Conservation (phyloP, 176 grass and related monocot genomes). For the Cocos nucifera region DNA sequence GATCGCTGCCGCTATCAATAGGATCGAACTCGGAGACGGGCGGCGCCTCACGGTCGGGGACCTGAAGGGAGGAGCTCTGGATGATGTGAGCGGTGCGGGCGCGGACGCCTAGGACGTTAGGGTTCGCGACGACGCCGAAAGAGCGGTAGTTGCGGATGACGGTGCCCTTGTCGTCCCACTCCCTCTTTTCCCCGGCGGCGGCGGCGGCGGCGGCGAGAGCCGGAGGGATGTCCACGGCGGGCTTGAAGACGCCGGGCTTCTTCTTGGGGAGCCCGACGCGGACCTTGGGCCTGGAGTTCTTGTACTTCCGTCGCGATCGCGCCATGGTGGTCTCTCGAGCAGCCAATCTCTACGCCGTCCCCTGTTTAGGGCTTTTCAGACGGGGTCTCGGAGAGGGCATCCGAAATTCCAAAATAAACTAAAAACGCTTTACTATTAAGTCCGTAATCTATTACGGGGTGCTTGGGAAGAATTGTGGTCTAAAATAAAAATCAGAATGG, state of each 20-base stretch:
- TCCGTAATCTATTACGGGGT: no score
- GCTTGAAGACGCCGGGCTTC: conserved; percentile 71
- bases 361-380: no score
- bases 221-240: conserved; percentile 49
- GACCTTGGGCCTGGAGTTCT: conserved; percentile 73
- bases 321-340: conserved; percentile 29
- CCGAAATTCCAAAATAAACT: no score
- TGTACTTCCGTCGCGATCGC: conserved; percentile 78
- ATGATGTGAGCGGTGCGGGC: conserved; percentile 48
- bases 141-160: conserved; percentile 81
- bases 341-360: no score
- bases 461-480: no score
- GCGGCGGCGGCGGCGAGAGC: conserved; percentile 41
- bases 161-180: conserved; percentile 71
- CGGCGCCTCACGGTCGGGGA: conserved; percentile 26
- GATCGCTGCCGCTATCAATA: conserved; percentile 56
- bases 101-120: conserved; percentile 62
- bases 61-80: conserved; percentile 47
- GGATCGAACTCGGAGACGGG: conserved; percentile 55
- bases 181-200: conserved; percentile 1
- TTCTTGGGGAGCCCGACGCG: conserved; percentile 56
- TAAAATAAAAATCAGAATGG: no score
- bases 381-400: no score
- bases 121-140: conserved; percentile 83
- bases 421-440: no score